Evolutionary conservation across 2,329 filamentous ascomycete species (phyloP), one percentile per base, ranked within the genome.

Genomic region (Trichoderma breve): DNA sequence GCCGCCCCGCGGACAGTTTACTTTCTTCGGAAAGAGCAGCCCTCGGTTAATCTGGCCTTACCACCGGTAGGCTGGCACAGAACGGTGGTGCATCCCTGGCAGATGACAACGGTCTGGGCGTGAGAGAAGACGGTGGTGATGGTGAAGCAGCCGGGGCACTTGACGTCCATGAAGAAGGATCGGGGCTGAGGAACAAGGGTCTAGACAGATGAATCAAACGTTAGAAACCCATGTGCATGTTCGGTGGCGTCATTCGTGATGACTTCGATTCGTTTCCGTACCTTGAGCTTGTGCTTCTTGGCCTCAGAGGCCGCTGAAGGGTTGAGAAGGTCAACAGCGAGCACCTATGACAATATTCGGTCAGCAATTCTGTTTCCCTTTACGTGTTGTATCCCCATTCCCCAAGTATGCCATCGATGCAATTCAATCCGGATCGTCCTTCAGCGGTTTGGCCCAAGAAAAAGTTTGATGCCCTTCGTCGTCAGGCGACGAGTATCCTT

Each of bases 101-200:
- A 99, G 90, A 98, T 97, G 86, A 99, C 96, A 85, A 99, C 96
- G 84, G 96, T 99, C 91, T 99, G 96, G 86, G 96, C 96, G 91
- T 99, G 96, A 77, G 95, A 98, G 93, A 98, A 99, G 87, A 99
- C 96, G 86, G 96, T 99, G 86, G 96, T 99, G 91, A 99, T 99
- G 86, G 95, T 98, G 92, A 98, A 99, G 93, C 96, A 99, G 83
- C 96, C 96, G 85, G 96, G 96, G 93, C 96, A 99, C 93, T 99
- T 99, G 90, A 99, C 96, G 85, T 99, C 96, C 96, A 99, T 99
- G 93, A 99, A 99, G 93, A 98, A 99, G 79, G 95, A 98, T 85
- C 96, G 94, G 82, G 96, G 96, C 78, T 90, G 92, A 82, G 96
- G 96, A 84, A 99, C 96, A 81, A 99, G 93, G 79, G 90, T 94